Conservation (phyloP, 23 red algal genomes). For the Gracilaria gracilis region DNA sequence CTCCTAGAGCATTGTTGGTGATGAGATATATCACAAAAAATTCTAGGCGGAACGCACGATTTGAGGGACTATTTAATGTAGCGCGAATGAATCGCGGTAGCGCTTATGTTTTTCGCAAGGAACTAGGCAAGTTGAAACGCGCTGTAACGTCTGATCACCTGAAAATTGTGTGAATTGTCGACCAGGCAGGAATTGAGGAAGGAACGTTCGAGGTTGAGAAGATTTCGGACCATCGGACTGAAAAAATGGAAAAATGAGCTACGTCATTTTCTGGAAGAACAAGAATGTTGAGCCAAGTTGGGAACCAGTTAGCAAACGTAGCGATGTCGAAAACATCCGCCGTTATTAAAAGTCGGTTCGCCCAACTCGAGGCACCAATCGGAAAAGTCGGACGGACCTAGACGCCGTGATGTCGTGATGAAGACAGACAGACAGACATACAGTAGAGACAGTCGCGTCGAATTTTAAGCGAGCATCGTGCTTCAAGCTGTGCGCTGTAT, state of each 20-base stretch:
- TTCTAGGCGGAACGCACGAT: background rate
- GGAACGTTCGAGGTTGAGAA: background rate
- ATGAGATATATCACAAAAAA: background rate
- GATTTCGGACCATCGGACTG: background rate
- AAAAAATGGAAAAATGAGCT: conserved; percentile 10
- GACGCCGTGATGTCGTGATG: no score
- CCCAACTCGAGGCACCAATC: no score
- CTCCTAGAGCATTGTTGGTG: background rate
- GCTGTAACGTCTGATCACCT: conserved; percentile 5
- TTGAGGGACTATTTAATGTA: conserved; percentile 2
- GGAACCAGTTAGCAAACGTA: conserved; percentile 32
- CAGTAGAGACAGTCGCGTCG: no score
- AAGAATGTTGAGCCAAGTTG: conserved; percentile 3
- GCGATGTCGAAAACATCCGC: background rate
- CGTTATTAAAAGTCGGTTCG: no score
- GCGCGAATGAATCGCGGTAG: conserved; percentile 19
- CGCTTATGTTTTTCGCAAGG: background rate
- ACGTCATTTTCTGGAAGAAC: conserved; percentile 10
- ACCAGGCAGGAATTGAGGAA: background rate
- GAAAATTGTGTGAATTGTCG: background rate
- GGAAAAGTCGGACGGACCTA: no score
- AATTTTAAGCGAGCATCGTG: no score
- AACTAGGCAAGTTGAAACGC: background rate
- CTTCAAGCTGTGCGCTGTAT: no score
- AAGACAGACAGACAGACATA: no score